A percentile compares a stretch with the other conserved stretches of the same genome.
Evolutionary conservation across 139 green algal genomes (phyloP).

Genomic region (Ulvella scutata): DNA sequence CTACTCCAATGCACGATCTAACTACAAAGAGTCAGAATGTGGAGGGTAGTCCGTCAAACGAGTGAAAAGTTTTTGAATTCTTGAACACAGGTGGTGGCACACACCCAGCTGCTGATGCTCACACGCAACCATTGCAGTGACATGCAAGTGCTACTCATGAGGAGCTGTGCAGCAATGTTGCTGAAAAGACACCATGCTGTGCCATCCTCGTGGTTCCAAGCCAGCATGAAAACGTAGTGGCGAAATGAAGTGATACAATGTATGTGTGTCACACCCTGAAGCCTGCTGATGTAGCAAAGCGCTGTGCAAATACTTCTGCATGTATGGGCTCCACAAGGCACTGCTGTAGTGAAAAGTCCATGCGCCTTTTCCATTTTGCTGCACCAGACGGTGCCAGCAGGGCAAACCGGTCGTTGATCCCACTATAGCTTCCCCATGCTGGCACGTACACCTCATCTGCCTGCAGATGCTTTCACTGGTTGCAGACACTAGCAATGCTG

Average conservation of each 20-base stretch:
- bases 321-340: not conserved
- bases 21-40: too few species aligned
- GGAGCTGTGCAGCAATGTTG: not conserved
- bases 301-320: not conserved
- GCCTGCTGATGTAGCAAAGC: not conserved
- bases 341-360: not conserved
- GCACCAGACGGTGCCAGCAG: not conserved
- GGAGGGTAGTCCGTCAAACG: too few species aligned
- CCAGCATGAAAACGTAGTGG: not conserved
- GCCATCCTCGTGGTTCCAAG: not conserved
- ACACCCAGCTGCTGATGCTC: too few species aligned
- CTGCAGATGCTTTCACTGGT: not conserved
- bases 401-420: constrained; percentile 1
- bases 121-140: not conserved
- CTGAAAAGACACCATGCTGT: not conserved
- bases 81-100: too few species aligned
- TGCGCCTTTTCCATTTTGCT: not conserved
- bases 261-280: not conserved
- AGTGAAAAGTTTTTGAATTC: too few species aligned
- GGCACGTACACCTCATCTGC: not conserved
- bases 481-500: too few species aligned
- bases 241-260: not conserved
- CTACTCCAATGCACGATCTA: too few species aligned
- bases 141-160: not conserved
- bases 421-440: not conserved